phyloP scores from a whole-genome alignment of 352 stramenopile genomes.

The Elongisporangium senticosum region DNA sequence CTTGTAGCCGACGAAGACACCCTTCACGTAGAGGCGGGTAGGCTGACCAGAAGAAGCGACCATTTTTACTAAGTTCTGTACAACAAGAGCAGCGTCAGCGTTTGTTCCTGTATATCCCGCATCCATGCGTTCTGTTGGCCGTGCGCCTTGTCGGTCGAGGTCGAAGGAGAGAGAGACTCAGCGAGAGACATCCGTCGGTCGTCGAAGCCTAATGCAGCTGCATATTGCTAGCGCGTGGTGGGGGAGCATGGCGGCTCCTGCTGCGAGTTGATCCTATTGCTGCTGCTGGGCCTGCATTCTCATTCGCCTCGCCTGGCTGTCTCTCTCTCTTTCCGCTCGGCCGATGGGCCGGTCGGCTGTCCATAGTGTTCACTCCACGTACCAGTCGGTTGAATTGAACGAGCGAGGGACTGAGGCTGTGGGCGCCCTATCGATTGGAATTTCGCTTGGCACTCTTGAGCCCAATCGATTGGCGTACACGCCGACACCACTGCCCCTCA shows the following conservation, averaged over 20 bases:
- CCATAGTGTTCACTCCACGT: conserved; percentile 28
- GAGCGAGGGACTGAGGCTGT: conserved; percentile 83
- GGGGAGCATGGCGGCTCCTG: no score
- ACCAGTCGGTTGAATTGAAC: conserved; percentile 87
- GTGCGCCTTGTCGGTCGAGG: neutral
- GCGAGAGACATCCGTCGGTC: no score
- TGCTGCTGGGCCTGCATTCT: neutral
- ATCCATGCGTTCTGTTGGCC: neutral
- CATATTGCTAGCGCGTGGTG: neutral
- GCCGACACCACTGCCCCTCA: neutral
- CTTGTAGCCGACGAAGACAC: conserved; percentile 99
- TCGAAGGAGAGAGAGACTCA: neutral
- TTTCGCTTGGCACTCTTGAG: conserved; percentile 21
- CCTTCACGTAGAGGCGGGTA: conserved; percentile 98
- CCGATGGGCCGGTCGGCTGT: neutral
- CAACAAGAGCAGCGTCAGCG: conserved; percentile 9
- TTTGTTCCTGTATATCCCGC: neutral
- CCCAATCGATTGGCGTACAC: conserved; percentile 68
- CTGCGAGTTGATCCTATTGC: neutral
- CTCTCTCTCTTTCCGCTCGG: conserved; percentile 6
- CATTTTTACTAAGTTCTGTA: conserved; percentile 84
- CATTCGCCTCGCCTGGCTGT: neutral
- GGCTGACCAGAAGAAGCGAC: conserved; percentile 89
- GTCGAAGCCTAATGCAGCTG: neutral
- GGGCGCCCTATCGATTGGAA: conserved; percentile 24